Evolutionary conservation across 495 filamentous ascomycete species (phyloP).

Genomic region (Arthonia radiata): DNA sequence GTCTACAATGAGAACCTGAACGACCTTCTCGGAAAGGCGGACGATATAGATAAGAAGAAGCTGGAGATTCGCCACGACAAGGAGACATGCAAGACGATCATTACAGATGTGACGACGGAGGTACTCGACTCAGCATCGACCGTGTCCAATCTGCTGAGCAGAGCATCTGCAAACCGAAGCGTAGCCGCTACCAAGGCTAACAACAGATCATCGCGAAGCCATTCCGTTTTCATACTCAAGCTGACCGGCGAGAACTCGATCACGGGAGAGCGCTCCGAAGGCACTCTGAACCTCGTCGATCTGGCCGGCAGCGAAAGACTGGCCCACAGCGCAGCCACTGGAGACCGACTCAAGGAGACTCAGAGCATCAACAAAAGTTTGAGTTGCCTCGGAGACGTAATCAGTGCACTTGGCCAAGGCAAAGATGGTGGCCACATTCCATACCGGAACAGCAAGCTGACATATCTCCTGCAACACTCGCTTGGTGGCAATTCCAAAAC

Average conservation of each 20-base stretch:
- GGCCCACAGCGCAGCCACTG: constrained; percentile 58
- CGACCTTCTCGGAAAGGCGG: constrained; percentile 59
- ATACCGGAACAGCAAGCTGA: constrained; percentile 91
- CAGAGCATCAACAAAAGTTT: constrained; percentile 93
- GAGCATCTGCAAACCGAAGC: constrained; percentile 60
- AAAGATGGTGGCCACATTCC: constrained; percentile 78
- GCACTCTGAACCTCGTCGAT: constrained; percentile 90
- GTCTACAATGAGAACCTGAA: constrained; percentile 97
- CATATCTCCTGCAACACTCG: constrained; percentile 85
- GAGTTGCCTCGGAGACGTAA: constrained; percentile 82
- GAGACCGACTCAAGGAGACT: constrained; percentile 74
- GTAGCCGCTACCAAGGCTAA: constrained; percentile 94
- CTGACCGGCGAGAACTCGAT: constrained; percentile 57
- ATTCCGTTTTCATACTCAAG: constrained; percentile 90
- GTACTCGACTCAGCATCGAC: constrained; percentile 49
- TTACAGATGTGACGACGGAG: constrained; percentile 65
- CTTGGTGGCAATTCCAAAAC: constrained; percentile 91
- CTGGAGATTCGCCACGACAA: constrained; percentile 82
- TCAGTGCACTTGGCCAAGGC: constrained; percentile 67
- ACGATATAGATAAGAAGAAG: constrained; percentile 62
- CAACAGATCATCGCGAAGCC: constrained; percentile 74
- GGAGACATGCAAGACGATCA: constrained; percentile 51
- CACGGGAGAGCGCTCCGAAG: constrained; percentile 66
- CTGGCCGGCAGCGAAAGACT: constrained; percentile 81
- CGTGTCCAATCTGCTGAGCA: constrained; percentile 53